Conservation (phyloP, 2,329 filamentous ascomycete species). For the Cytospora leucostoma region DNA sequence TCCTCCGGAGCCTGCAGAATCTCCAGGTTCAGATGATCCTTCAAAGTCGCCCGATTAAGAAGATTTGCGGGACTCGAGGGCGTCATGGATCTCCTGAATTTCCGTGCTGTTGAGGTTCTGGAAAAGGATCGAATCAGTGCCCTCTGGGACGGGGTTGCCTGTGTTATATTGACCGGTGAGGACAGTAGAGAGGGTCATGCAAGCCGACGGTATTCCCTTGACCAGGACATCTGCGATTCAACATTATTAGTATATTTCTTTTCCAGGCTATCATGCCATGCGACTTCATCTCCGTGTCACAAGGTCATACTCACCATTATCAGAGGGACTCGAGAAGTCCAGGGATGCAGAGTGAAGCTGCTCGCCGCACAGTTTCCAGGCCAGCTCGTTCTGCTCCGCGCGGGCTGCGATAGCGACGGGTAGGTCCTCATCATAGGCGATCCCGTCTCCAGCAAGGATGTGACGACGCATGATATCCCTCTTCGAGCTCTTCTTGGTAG, state of each 20-base stretch:
- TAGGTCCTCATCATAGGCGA: neutral
- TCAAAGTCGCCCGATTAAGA: too few species aligned
- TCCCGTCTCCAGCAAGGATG: neutral
- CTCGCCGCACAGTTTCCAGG: constrained; percentile 22
- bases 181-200: constrained; percentile 24
- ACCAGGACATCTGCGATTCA: constrained; percentile 19
- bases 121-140: constrained; percentile 25
- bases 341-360: constrained; percentile 21
- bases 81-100: constrained; percentile 5
- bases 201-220: constrained; percentile 18
- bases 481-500: neutral
- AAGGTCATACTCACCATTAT: constrained; percentile 4
- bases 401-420: neutral
- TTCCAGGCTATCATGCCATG: neutral
- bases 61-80: neutral
- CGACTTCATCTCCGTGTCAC: fast-evolving
- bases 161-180: constrained; percentile 22
- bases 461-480: neutral
- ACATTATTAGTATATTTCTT: neutral
- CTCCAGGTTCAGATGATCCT: too few species aligned
- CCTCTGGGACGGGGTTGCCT: constrained; percentile 22
- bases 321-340: constrained; percentile 19
- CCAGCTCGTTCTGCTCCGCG: constrained; percentile 17
- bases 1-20: too few species aligned
- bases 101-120: constrained; percentile 8